These are phyloP conservation scores for Coemansia sp. DNA, from an alignment of 192 early-diverging fungal species.

Conservation along the genomic window DNA sequence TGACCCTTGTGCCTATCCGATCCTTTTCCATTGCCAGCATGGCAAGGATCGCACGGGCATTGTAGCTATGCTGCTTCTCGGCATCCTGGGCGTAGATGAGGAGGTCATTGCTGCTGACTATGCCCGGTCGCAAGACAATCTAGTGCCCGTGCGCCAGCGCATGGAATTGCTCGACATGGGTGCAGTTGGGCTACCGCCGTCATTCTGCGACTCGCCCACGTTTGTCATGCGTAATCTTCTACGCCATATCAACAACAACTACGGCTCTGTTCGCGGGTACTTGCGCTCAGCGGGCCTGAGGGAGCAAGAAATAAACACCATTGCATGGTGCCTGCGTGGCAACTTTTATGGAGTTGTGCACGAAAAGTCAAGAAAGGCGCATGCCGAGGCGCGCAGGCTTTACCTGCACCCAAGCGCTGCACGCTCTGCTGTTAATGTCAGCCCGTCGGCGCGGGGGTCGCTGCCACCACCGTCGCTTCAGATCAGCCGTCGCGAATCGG, in stretches of 20 bases:
- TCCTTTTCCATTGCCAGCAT: slow-evolving; percentile 66
- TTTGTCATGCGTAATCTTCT: slow-evolving; percentile 50
- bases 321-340: slow-evolving; percentile 51
- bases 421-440: slow-evolving; percentile 8
- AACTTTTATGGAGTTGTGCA: slow-evolving; percentile 47
- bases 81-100: slow-evolving; percentile 57
- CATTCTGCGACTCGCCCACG: slow-evolving; percentile 54
- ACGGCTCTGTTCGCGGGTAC: slow-evolving; percentile 44
- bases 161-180: slow-evolving; percentile 57
- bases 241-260: slow-evolving; percentile 32
- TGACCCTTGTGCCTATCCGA: slow-evolving; percentile 56
- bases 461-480: not conserved
- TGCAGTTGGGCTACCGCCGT: slow-evolving; percentile 52
- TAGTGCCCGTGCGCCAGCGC: slow-evolving; percentile 43
- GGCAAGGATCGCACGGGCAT: slow-evolving; percentile 70
- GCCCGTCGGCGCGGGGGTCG: not conserved
- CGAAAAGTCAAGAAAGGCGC: slow-evolving; percentile 8
- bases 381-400: slow-evolving; percentile 14
- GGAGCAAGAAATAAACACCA: slow-evolving; percentile 41
- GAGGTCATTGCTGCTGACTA: slow-evolving; percentile 60
- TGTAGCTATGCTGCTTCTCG: slow-evolving; percentile 55
- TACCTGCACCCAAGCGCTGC: slow-evolving; percentile 25
- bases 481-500: slow-evolving; percentile 2
- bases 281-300: slow-evolving; percentile 40
- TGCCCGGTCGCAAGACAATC: slow-evolving; percentile 46